Conservation (phyloP, 805 yeast species). For the Jamesozyma piceae region DNA sequence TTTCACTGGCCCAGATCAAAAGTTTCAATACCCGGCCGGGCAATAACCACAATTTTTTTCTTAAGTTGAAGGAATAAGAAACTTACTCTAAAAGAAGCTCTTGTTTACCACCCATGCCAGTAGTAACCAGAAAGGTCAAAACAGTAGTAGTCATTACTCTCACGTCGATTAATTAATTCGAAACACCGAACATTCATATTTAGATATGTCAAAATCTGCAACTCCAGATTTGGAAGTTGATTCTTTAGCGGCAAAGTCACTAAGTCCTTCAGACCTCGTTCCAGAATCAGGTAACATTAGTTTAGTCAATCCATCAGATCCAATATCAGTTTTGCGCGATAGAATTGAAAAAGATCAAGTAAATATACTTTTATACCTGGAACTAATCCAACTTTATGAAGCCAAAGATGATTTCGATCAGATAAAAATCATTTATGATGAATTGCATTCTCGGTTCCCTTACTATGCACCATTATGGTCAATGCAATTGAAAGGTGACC, state of each 20-base stretch:
- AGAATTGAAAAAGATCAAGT: conserved; percentile 41
- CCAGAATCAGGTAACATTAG: not conserved
- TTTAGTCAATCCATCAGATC: conserved; percentile 29
- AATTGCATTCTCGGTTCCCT: conserved; percentile 56
- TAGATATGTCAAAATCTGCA: conserved; percentile 4
- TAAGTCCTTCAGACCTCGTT: not conserved
- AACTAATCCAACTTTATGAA: conserved; percentile 40
- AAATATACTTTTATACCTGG: conserved; percentile 48
- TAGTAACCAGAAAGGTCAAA: too few relatives aligned
- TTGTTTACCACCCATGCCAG: too few relatives aligned
- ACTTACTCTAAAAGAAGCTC: too few relatives aligned
- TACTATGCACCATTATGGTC: conserved; percentile 68
- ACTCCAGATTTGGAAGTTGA: conserved; percentile 7
- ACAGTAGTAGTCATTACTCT: too few relatives aligned
- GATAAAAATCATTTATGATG: conserved; percentile 48
- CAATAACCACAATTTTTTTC: too few relatives aligned
- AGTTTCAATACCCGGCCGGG: too few relatives aligned
- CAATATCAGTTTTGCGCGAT: conserved; percentile 51
- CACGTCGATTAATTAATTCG: too few relatives aligned
- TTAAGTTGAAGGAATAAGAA: too few relatives aligned
- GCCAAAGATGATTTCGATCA: conserved; percentile 50
- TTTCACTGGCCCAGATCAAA: too few relatives aligned
- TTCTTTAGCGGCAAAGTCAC: not conserved
- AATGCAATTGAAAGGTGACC: conserved; percentile 54
- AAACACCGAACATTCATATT: too few relatives aligned